Evolutionary conservation across 345 rosid genomes (phyloP), one percentile per base, ranked within the genome.

Genomic region (Carallia pectinifolia): DNA sequence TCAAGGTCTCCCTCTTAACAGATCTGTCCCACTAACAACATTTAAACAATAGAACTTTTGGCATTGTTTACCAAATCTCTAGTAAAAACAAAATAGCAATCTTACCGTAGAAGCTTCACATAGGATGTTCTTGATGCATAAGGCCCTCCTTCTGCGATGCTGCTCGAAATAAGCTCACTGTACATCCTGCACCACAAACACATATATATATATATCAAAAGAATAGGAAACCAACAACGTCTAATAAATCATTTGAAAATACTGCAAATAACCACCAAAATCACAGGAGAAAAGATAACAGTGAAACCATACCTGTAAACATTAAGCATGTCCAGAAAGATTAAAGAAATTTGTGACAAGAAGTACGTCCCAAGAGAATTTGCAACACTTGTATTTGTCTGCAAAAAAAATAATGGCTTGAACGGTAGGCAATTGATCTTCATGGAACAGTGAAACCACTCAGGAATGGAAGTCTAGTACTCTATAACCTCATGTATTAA

Each of bases 381-480:
- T 78, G 99, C 96, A 70, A 84, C 99, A 79, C 99, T 96, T 53
- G 99, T 96, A 76, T 96, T 96, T 68, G 97, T 96, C 99, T 92
- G 93, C 85, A 88, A 71, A 74, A 29, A 23, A 5, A 77, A 62
- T 56, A 83, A 63, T 58, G 39, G 72, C 50, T 13, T 4, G 16
- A 7, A 69, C 39, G 69, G 48, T 33, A 64, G 33, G 30, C 9
- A 68, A 18, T 15, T 8, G 44, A 69, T 47, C 15, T 47, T 47
- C 16, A 10, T 30, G 34, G 2, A 39, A 12, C 36, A 67, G 5
- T 36, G 3, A 37, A 58, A 58, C 2, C 13, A 16, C 48, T 10
- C 1, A 53, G 31, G 10, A 52, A 36, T 17, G 36, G 6, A 18
- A 60, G 8, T 50, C 40, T 7, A 34, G 31, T 56, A 34, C 47